These are phyloP conservation scores for Phytopythium oedochilum DNA, from an alignment of 352 stramenopile species.

Conservation along the genomic window DNA sequence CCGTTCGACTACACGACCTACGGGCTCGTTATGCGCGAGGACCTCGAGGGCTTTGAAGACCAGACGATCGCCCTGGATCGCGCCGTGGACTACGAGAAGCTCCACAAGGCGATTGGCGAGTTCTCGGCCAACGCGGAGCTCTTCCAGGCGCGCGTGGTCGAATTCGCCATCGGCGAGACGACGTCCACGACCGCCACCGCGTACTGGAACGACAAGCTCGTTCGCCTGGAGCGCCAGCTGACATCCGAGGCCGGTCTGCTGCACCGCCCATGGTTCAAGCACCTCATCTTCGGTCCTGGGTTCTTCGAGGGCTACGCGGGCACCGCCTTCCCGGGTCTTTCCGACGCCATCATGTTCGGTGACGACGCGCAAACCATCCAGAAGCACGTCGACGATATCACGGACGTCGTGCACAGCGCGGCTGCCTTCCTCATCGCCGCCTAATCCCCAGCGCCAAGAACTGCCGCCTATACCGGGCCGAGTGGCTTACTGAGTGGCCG, in stretches of 20 bases:
- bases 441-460: not conserved
- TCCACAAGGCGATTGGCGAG: constrained; percentile 10
- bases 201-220: constrained; percentile 13
- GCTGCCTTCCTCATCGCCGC: constrained; percentile 4
- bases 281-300: constrained; percentile 11
- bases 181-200: not conserved
- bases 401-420: constrained; percentile 1
- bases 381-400: constrained; percentile 16
- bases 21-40: constrained; percentile 26
- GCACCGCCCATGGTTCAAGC: constrained; percentile 11
- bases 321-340: constrained; percentile 9
- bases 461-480: no score
- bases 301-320: constrained; percentile 11
- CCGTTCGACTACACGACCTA: constrained; percentile 49
- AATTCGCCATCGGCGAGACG: constrained; percentile 6
- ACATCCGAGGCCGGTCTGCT: constrained; percentile 3
- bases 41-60: constrained; percentile 14
- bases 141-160: constrained; percentile 13
- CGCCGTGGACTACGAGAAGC: constrained; percentile 11
- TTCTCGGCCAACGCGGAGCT: constrained; percentile 12
- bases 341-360: constrained; percentile 9
- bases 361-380: constrained; percentile 5
- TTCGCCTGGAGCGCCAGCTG: constrained; percentile 7
- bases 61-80: not conserved
- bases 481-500: no score